Percentiles rank a stretch among this genome's conserved stretches.
Evolutionary conservation across 495 filamentous ascomycete species (phyloP).

Genomic region (Penicillium dipodomyicola): DNA sequence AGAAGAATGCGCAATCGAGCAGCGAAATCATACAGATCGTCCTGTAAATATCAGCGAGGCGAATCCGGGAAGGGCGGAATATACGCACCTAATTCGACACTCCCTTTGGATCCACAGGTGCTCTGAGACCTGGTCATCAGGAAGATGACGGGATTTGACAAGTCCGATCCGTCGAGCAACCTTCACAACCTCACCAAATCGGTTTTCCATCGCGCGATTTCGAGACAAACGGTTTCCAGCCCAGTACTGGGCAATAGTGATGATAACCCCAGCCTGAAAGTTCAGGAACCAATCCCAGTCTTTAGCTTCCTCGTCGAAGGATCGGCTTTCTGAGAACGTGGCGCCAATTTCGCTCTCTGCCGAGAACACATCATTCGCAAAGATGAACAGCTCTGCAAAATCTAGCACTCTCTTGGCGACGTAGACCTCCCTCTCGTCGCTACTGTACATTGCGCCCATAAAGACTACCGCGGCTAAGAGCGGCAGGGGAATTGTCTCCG

Average conservation of each 20-base stretch:
- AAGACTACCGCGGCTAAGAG: constrained; percentile 41
- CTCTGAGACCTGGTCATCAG: constrained; percentile 32
- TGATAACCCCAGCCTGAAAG: constrained; percentile 46
- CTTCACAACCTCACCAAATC: constrained; percentile 45
- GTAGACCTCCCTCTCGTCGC: constrained; percentile 36
- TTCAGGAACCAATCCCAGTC: constrained; percentile 45
- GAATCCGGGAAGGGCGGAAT: not conserved
- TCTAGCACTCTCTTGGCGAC: constrained; percentile 44
- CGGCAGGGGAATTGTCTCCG: constrained; percentile 35
- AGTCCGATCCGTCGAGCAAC: constrained; percentile 42
- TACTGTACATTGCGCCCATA: constrained; percentile 51
- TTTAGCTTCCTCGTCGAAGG: constrained; percentile 22
- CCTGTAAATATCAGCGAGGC: constrained; percentile 25
- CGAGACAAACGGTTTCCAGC: constrained; percentile 39
- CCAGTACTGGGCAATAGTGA: constrained; percentile 47
- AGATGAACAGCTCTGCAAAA: constrained; percentile 47
- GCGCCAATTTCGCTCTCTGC: constrained; percentile 41
- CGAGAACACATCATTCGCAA: constrained; percentile 43
- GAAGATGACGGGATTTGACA: constrained; percentile 33
- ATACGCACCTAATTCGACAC: constrained; percentile 41
- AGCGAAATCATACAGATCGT: constrained; percentile 39
- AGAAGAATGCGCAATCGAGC: constrained; percentile 46
- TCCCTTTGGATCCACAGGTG: constrained; percentile 46
- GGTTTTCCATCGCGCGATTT: constrained; percentile 45
- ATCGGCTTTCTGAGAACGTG: constrained; percentile 26